phyloP scores from a whole-genome alignment of 768 basidiomycete genomes.

The Tylopilus balloui region DNA sequence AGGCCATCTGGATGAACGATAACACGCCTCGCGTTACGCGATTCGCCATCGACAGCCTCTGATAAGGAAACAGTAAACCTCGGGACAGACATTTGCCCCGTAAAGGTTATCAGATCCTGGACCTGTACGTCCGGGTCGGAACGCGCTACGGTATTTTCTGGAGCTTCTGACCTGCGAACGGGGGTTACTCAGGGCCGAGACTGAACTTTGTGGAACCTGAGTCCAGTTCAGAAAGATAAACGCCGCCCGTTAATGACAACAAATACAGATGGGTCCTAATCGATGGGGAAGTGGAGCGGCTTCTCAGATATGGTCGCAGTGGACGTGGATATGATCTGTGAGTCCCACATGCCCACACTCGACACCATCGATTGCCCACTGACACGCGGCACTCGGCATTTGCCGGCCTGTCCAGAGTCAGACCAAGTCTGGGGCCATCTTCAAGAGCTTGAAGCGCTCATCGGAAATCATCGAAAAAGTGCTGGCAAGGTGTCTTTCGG shows the following conservation, averaged over 20 bases:
- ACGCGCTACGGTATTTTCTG: background rate
- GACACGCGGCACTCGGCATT: conserved; percentile 9
- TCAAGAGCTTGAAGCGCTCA: background rate
- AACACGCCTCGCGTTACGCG: conserved; percentile 60
- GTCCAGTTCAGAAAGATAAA: conserved; percentile 3
- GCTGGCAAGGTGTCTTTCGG: background rate
- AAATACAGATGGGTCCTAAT: background rate
- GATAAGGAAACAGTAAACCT: conserved; percentile 39
- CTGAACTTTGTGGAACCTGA: background rate
- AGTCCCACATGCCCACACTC: conserved; percentile 5
- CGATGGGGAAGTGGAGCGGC: background rate
- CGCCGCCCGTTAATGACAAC: background rate
- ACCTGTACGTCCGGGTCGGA: background rate
- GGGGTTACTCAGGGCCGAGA: background rate
- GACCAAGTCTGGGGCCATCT: background rate
- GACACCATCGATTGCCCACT: background rate
- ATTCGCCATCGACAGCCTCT: conserved; percentile 32
- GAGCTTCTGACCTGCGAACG: background rate
- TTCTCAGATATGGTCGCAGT: conserved; percentile 6
- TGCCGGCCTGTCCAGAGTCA: conserved; percentile 3
- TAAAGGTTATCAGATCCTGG: background rate
- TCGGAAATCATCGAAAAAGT: background rate
- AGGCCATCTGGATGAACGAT: conserved; percentile 58
- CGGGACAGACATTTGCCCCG: conserved; percentile 15
- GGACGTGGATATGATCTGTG: conserved; percentile 7